Percentiles rank a stretch among this genome's conserved stretches.
Evolutionary conservation across 441 rosid species (phyloP).

Genomic region (Hypseocharis bilobata): DNA sequence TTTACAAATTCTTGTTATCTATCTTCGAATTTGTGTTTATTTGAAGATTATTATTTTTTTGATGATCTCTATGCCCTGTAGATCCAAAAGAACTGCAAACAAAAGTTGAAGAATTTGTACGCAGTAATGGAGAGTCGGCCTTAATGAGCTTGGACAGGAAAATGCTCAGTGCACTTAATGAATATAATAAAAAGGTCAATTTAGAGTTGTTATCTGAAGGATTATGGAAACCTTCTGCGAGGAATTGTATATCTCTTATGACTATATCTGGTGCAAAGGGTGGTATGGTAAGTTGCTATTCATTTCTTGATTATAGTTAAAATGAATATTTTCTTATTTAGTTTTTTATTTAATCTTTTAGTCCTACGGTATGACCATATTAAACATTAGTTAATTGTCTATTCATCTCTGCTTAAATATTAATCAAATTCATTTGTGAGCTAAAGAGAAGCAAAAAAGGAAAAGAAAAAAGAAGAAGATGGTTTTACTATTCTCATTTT

Average conservation of each 20-base stretch:
- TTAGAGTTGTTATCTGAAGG: conserved; percentile 75
- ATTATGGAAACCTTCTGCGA: conserved; percentile 72
- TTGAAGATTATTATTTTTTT: not conserved
- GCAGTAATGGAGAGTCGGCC: conserved; percentile 77
- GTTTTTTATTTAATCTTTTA: not conserved
- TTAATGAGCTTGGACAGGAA: conserved; percentile 67
- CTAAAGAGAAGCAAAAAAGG: too few species aligned
- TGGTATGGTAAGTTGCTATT: conserved; percentile 61
- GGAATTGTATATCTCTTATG: conserved; percentile 89
- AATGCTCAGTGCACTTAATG: conserved; percentile 63
- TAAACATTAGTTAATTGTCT: too few species aligned
- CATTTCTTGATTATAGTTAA: not conserved
- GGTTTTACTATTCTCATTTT: too few species aligned
- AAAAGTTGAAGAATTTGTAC: conserved; percentile 62
- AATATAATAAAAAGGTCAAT: conserved; percentile 61
- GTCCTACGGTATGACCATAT: not conserved
- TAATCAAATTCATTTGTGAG: not conserved
- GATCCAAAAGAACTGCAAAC: conserved; percentile 56
- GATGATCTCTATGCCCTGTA: conserved; percentile 30
- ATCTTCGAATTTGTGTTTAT: not conserved
- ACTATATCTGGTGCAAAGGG: conserved; percentile 99
- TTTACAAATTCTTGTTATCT: not conserved
- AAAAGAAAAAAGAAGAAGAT: not conserved
- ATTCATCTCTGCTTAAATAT: not conserved
- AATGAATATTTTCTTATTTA: not conserved